Evolutionary conservation across 2,329 filamentous ascomycete genomes (phyloP), one percentile per base, ranked within the genome.

Genomic region (Tothia fuscella): DNA sequence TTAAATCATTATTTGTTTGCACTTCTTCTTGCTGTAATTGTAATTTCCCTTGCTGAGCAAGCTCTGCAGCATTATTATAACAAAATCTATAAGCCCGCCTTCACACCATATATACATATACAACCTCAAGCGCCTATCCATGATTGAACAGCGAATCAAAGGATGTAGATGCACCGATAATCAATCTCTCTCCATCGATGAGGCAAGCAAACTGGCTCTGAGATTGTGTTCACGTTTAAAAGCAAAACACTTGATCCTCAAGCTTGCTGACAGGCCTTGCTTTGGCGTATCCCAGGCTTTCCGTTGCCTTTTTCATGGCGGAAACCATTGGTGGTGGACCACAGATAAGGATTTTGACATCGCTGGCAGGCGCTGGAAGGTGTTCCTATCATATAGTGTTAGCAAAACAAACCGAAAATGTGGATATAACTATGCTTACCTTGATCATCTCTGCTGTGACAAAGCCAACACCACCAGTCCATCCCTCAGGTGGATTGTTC

Each of bases 201-300:
- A n/a, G n/a, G n/a, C n/a, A n/a, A n/a, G n/a, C n/a, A n/a, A n/a
- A n/a, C n/a, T n/a, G n/a, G n/a, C n/a, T n/a, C n/a, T n/a, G n/a
- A n/a, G n/a, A n/a, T n/a, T n/a, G n/a, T n/a, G n/a, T n/a, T n/a
- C n/a, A n/a, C n/a, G 21, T 38, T 65, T 82, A 87, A 67, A 98
- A 98, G 58, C 85, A 87, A 69, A 98, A 98, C 52, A 98, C 85
- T 65, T 96, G 91, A 63, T 98, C 91, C 60, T 89, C 83, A 41
- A 96, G 78, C 76, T 96, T 96, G 78, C 88, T 95, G 55, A 96
- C 88, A 33, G 89, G 86, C 47, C 80, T 78, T 31, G 91, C 84
- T 74, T 96, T 96, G 58, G 84, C 75, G 71, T 82, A 98, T 45
- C 91, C 91, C 16, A 96, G 73, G 48, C 76, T 73, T 66, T 93